Conservation (phyloP, 257 asterid genomes). For the Solanum ossicruentum region DNA sequence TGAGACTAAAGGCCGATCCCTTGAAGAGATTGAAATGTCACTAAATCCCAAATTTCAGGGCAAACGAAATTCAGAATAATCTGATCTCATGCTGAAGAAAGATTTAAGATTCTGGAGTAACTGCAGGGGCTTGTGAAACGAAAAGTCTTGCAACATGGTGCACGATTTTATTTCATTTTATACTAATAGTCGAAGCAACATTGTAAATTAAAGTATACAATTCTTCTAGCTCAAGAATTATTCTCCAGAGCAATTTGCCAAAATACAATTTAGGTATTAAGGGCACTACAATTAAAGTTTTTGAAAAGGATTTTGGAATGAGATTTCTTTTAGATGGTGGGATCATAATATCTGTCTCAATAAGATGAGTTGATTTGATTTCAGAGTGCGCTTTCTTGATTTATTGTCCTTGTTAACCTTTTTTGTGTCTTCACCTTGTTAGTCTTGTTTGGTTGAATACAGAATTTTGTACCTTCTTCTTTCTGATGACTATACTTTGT, state of each 20-base stretch:
- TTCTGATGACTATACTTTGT: background rate
- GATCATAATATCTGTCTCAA: background rate
- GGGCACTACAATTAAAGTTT: background rate
- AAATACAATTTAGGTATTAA: background rate
- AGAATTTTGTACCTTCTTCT: background rate
- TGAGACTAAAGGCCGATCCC: slow-evolving; percentile 76
- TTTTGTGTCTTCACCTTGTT: background rate
- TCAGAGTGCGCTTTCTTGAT: background rate
- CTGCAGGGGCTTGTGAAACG: background rate
- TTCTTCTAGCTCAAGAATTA: no score
- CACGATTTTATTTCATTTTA: background rate
- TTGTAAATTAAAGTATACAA: background rate
- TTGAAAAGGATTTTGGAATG: background rate
- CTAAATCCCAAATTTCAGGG: slow-evolving; percentile 18
- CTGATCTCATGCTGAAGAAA: background rate
- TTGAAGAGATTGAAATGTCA: slow-evolving; percentile 79
- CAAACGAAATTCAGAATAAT: slow-evolving; percentile 3
- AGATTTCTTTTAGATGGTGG: background rate
- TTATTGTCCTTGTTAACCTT: background rate
- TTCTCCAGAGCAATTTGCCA: background rate
- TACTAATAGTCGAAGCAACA: background rate
- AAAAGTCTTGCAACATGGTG: background rate
- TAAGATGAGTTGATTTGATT: background rate
- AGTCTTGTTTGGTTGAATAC: background rate
- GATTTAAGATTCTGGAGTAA: background rate